Evolutionary conservation across 495 filamentous ascomycete genomes (phyloP).

Genomic region (Cudoniella acicularis): DNA sequence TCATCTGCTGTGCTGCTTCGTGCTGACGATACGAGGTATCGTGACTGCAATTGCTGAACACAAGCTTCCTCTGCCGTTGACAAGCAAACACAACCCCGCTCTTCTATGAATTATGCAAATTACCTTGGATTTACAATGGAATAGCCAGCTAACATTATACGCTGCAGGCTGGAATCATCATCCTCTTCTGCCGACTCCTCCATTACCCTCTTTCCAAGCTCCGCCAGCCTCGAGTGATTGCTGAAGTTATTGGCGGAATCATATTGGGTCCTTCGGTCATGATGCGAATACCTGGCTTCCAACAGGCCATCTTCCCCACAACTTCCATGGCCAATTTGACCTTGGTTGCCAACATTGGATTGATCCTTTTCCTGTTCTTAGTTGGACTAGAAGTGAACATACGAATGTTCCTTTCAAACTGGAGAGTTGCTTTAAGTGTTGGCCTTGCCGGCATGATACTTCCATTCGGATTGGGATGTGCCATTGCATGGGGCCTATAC

Average conservation of each 20-base stretch:
- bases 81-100: not conserved
- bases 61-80: not conserved
- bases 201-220: conserved; percentile 82
- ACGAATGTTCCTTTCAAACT: conserved; percentile 79
- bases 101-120: not conserved
- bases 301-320: conserved; percentile 68
- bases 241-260: conserved; percentile 93
- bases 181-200: conserved; percentile 81
- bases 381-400: conserved; percentile 92
- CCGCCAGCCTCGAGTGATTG: conserved; percentile 89
- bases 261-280: conserved; percentile 84
- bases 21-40: not conserved
- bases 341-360: conserved; percentile 81
- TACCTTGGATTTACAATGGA: not conserved
- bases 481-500: conserved; percentile 84
- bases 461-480: conserved; percentile 66
- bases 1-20: not conserved
- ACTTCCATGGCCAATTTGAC: conserved; percentile 64
- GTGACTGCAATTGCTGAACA: not conserved
- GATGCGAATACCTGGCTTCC: conserved; percentile 80
- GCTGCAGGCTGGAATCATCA: conserved; percentile 75
- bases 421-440: conserved; percentile 79
- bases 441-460: conserved; percentile 82
- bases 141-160: conserved; percentile 12
- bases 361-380: conserved; percentile 88